Evolutionary conservation across 2,329 filamentous ascomycete species (phyloP).

Genomic region (Trichophyton schoenleinii): DNA sequence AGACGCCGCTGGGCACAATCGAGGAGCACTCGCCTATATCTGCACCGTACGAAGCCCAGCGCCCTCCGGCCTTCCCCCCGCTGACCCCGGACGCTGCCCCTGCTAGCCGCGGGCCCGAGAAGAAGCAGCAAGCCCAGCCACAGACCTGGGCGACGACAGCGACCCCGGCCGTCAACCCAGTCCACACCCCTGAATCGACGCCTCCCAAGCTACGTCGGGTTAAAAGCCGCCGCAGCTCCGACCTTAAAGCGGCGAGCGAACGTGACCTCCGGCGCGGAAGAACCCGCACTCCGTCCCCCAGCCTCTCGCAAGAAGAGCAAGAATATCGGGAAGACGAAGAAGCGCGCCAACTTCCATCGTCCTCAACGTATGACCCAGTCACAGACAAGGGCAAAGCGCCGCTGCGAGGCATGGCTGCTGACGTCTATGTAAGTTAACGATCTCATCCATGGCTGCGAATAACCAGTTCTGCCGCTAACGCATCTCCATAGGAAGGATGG

Average conservation of each 20-base stretch:
- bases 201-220: constrained; percentile 42
- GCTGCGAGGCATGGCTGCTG: constrained; percentile 65
- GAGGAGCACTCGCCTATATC: constrained; percentile 32
- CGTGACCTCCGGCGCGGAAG: constrained; percentile 14
- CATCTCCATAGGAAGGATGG: constrained; percentile 62
- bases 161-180: neutral
- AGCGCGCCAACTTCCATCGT: constrained; percentile 18
- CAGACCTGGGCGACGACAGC: neutral
- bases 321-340: constrained; percentile 21
- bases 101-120: constrained; percentile 16
- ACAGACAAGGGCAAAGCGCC: constrained; percentile 76
- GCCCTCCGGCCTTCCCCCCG: neutral
- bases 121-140: neutral
- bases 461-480: neutral
- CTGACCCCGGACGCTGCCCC: constrained; percentile 30
- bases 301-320: constrained; percentile 14
- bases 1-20: constrained; percentile 39
- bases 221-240: constrained; percentile 57
- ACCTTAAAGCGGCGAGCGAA: constrained; percentile 54
- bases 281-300: constrained; percentile 8
- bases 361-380: constrained; percentile 49
- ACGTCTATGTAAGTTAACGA: constrained; percentile 70
- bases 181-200: constrained; percentile 9
- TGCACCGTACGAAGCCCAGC: neutral
- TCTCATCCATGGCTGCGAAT: neutral